These are phyloP conservation scores for Penicillium oxalicum DNA, from an alignment of 2,329 filamentous ascomycete genomes.

Conservation along the genomic window DNA sequence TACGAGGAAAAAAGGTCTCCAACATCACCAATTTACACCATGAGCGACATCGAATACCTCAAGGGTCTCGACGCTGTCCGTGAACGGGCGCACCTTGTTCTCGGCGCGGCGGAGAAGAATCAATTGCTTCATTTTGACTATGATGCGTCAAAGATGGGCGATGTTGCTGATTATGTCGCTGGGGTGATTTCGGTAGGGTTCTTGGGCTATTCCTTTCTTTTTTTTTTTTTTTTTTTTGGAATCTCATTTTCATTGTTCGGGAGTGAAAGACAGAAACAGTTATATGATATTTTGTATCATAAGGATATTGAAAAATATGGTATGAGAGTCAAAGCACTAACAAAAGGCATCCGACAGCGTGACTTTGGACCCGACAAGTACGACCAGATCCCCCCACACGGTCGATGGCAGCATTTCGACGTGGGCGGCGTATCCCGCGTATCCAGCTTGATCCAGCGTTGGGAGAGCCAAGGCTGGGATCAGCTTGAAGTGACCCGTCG, in stretches of 20 bases:
- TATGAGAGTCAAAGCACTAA: too few relatives aligned
- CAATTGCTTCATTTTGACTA: conserved; percentile 42
- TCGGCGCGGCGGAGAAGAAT: conserved; percentile 35
- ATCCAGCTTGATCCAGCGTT: conserved; percentile 40
- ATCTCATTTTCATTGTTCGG: too few relatives aligned
- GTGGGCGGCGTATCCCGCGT: conserved; percentile 50
- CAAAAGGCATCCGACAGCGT: conserved; percentile 30
- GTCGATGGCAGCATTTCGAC: conserved; percentile 59
- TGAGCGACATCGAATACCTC: conserved; percentile 23
- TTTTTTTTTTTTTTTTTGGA: too few relatives aligned
- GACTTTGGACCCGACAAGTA: conserved; percentile 48
- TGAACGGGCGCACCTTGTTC: conserved; percentile 21
- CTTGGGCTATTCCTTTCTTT: too few relatives aligned
- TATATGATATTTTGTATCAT: too few relatives aligned
- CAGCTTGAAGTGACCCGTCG: conserved; percentile 47
- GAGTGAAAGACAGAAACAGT: too few relatives aligned
- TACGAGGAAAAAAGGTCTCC: too few relatives aligned
- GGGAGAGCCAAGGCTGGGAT: conserved; percentile 42
- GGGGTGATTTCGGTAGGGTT: conserved; percentile 40
- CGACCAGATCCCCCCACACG: conserved; percentile 49
- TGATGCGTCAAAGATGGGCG: conserved; percentile 33
- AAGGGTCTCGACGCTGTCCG: conserved; percentile 28
- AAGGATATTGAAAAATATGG: too few relatives aligned
- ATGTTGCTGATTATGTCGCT: conserved; percentile 41
- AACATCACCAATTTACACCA: not conserved